Base-by-base conservation (phyloP, 352 stramenopile species). In the Globisporangium alternatum region DNA sequence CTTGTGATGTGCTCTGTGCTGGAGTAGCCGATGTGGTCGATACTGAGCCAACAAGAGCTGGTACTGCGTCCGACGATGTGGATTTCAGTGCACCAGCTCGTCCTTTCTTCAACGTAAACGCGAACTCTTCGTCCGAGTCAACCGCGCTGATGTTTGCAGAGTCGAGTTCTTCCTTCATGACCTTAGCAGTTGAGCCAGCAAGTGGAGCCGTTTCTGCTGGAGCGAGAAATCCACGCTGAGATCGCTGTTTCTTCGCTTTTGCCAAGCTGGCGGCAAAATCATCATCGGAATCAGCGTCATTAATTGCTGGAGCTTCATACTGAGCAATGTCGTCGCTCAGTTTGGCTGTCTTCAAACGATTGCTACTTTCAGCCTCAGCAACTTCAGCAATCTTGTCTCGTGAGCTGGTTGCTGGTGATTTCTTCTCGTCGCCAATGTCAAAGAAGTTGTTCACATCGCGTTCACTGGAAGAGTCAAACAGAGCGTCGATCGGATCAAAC, bases 401-500 rank as follows among this genome's bases (percentile, higher is more conserved):
- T 17, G 8, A 19, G 19, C 37, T 61, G 15, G 17, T 19, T 22
- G 19, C 22, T 22, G 55, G 19, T 1, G 55, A 17, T 3, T 51
- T 51, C 28, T 51, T 60, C 37, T 66, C 17, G 19, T 51, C 43
- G 15, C 35, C 54, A 17, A 52, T n/a, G 13, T 70, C 68, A 49
- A 70, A 77, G 49, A 79, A 65, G 3, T 56, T 39, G 0, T 64
- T 55, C 60, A 92, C 71, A 55, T 90, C 75, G 61, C 66, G 64
- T 39, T 88, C 84, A 22, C 68, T 62, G 0, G 75, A 77, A 2
- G 58, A 66, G 47, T 91, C 81, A 41, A 93, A 93, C 4, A 93
- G 65, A 33, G 80, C 76, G 64, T 93, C 81, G 44, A 93, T 91
- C 17, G 68, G 61, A 62, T 93, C 83, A 25, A 77, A 67, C 7